Evolutionary conservation across 768 basidiomycete genomes (phyloP).

Genomic region (Rhizopogon vinicolor): DNA sequence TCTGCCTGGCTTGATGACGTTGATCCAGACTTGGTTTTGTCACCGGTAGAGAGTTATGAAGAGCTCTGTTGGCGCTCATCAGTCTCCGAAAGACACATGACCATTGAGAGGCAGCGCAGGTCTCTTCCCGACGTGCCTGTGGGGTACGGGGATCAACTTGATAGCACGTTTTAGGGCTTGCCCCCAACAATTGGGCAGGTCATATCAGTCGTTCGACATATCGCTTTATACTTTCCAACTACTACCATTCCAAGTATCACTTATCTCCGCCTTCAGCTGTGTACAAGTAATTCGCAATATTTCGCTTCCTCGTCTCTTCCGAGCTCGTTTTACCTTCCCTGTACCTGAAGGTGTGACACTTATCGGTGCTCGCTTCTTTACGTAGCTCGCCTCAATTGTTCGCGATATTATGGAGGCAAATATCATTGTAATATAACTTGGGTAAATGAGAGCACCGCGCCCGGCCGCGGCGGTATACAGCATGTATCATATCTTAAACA

Average conservation of each 20-base stretch:
- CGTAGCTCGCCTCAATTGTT: background rate
- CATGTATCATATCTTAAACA: too few species aligned
- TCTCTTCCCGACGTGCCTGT: slow-evolving; percentile 23
- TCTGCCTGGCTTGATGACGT: slow-evolving; percentile 23
- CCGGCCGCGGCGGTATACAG: too few species aligned
- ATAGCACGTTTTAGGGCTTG: slow-evolving; percentile 8
- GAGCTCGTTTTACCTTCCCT: background rate
- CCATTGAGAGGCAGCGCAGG: background rate
- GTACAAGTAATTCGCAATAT: background rate
- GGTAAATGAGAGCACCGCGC: too few species aligned
- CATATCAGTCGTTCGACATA: background rate
- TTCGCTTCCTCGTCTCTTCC: background rate
- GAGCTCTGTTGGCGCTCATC: slow-evolving; percentile 26
- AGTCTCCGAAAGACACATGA: slow-evolving; percentile 12
- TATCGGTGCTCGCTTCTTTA: background rate
- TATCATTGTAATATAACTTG: too few species aligned
- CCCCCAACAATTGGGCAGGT: background rate
- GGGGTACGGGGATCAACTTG: slow-evolving; percentile 20
- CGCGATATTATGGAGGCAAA: background rate
- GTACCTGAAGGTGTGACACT: background rate
- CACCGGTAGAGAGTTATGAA: slow-evolving; percentile 22
- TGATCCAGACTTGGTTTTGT: slow-evolving; percentile 23
- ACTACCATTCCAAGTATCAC: background rate
- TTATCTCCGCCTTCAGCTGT: background rate
- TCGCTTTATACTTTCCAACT: background rate